Base-by-base conservation (phyloP, 306 rosid species). In the Begonia peltatifolia region DNA sequence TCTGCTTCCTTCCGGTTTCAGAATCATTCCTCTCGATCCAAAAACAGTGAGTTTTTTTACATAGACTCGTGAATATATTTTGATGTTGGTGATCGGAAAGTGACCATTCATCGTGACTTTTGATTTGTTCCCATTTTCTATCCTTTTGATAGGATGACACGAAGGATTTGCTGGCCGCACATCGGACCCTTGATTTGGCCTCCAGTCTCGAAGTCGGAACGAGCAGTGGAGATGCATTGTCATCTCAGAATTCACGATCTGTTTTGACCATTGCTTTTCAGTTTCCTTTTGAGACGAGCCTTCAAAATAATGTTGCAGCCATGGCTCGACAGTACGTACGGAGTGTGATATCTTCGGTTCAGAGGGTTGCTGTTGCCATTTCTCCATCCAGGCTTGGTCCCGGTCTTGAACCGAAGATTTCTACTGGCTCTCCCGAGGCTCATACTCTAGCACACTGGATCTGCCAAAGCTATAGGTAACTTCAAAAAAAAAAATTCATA, bases 211-310 rank as follows among this genome's bases (percentile, higher is more conserved):
- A 86, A 73, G 87, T 80, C 41, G 87, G 86, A 12, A 71, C 87
- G 9, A 61, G 85, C n/a, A 64, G 61, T 17, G 65, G 73, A 2
- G 82, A 74, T 54, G 94, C 66, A 49, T 54, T 73, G 30, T 54
- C 83, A 4, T 54, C 79, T 81, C 84, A 73, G 4, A 80, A 64
- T 53, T 46, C 82, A 38, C 77, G 96, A 68, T 86, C 99, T 0
- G 87, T 92, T 67, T 74, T 92, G 72, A 92, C 94, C 12, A 92
- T 92, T 20, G 99, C 99, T 52, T 92, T 92, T 74, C 96, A 92
- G 74, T 83, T 92, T 71, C 96, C 96, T 15, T 87, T 86, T 2
- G 94, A 92, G 67, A 79, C 75, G 60, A 77, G 62, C 63, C 60
- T 87, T 60, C 94, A 86, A 71, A 88, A 92, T 10, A 86, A 83